Evolutionary conservation across 768 basidiomycete genomes (phyloP), one percentile per base, ranked within the genome.

Genomic region (Collybiopsis luxurians): DNA sequence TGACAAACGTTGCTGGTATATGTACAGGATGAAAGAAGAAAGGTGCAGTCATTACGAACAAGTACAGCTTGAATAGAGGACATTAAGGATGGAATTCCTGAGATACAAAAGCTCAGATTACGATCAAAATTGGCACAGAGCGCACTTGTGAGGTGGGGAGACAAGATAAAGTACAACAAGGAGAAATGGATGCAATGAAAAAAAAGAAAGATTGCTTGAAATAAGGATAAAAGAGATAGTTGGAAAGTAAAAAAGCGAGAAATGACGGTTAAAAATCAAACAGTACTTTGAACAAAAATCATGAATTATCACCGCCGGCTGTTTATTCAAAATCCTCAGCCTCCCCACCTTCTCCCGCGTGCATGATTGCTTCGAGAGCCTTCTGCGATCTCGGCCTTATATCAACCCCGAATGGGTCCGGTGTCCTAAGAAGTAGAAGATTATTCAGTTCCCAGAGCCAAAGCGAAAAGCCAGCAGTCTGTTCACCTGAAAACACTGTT

Each of bases 401-500:
- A 44, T 77, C 74, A 63, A 77, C 81, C 48, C 73, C 63, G 68
- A 83, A 83, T 11, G 71, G 64, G 48, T 71, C 74, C 6, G 82
- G 82, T n/a, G 67, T 75, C 61, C 82, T 82, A 23, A 9, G 1
- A 15, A 36, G 48, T 7, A 55, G 21, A 45, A 40, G 30, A 5
- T 2, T 26, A 12, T 21, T 45, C 27, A 12, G 21, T 13, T 27
- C 38, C 28, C 46, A 58, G 11, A 31, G 12, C 19, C 45, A 48
- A 44, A 11, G 59, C 79, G 47, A 44, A 84, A 83, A 17, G 40
- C 17, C 40, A 42, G 40, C 19, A 42, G 17, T 10, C 4, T 42
- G n/a, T n/a, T 51, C 13, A 51, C 50, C 86, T 78, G 71, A 88
- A 86, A 40, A 87, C 75, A 12, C 83, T 63, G 65, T 87, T 86